Conservation (phyloP, 2,329 filamentous ascomycete genomes). For the Calycina marina region DNA sequence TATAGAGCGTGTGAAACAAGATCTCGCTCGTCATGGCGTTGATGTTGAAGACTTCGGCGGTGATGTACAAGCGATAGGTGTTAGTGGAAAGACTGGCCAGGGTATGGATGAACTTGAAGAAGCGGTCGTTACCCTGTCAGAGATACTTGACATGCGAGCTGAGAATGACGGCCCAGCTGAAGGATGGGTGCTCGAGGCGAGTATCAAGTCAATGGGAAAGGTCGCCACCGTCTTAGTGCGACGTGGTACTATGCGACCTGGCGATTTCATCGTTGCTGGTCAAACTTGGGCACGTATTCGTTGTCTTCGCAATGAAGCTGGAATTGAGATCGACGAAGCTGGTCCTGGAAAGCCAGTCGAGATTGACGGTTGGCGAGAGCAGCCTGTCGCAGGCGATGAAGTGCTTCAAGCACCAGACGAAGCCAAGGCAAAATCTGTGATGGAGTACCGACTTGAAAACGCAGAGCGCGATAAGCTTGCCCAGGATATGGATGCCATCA, state of each 20-base stretch:
- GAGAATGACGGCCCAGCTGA: slow-evolving; percentile 65
- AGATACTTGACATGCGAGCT: slow-evolving; percentile 81
- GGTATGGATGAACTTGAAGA: slow-evolving; percentile 91
- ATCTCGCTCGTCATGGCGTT: slow-evolving; percentile 69
- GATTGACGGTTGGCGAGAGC: slow-evolving; percentile 85
- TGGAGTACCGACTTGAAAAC: slow-evolving; percentile 61
- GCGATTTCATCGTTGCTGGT: slow-evolving; percentile 77
- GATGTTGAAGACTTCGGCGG: slow-evolving; percentile 92
- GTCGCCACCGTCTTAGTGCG: slow-evolving; percentile 82
- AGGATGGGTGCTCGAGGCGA: slow-evolving; percentile 88
- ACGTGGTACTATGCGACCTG: slow-evolving; percentile 67
- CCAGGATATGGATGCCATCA: slow-evolving; percentile 62
- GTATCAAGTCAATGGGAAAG: slow-evolving; percentile 70
- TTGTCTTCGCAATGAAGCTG: slow-evolving; percentile 71
- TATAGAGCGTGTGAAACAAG: slow-evolving; percentile 72
- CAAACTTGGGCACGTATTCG: slow-evolving; percentile 80
- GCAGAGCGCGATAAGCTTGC: slow-evolving; percentile 51
- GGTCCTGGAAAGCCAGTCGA: slow-evolving; percentile 83
- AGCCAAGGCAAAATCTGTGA: slow-evolving; percentile 60
- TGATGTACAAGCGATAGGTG: slow-evolving; percentile 79
- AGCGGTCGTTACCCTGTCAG: slow-evolving; percentile 69
- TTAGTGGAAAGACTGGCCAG: slow-evolving; percentile 85
- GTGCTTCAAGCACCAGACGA: slow-evolving; percentile 74
- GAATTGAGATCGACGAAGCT: slow-evolving; percentile 54
- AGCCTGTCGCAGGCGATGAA: slow-evolving; percentile 74